phyloP scores from a whole-genome alignment of 164 flowering plant genomes.

The Piper longum region DNA sequence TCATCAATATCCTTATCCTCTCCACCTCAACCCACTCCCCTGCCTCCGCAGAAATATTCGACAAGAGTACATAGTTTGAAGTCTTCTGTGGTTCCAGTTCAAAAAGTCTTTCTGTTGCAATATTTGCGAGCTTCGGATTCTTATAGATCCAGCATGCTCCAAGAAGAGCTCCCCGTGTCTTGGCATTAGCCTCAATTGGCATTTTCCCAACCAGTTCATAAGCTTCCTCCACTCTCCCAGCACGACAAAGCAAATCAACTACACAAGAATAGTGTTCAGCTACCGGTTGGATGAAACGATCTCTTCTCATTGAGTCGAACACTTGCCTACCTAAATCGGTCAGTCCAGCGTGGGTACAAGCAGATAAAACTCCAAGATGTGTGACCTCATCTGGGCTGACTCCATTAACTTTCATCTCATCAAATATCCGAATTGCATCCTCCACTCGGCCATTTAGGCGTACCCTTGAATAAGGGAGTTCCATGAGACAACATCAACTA shows the following conservation, averaged over 20 bases:
- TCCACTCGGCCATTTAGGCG: constrained; percentile 13
- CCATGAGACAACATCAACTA: constrained; percentile 11
- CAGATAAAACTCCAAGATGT: constrained; percentile 13
- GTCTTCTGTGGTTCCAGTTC: constrained; percentile 14
- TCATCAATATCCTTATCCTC: constrained; percentile 12
- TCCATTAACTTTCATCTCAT: constrained; percentile 8
- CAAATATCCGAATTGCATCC: constrained; percentile 10
- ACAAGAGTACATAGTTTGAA: constrained; percentile 13
- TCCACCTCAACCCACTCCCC: constrained; percentile 17
- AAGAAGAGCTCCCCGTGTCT: constrained; percentile 14
- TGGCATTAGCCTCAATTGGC: constrained; percentile 13
- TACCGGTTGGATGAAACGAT: constrained; percentile 9
- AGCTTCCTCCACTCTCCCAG: constrained; percentile 13
- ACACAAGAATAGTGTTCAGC: constrained; percentile 15
- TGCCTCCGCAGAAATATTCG: constrained; percentile 12
- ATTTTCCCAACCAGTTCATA: constrained; percentile 10
- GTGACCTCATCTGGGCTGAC: constrained; percentile 14
- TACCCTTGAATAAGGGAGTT: constrained; percentile 12
- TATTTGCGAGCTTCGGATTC: constrained; percentile 8
- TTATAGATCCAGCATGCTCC: constrained; percentile 12
- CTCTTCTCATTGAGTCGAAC: constrained; percentile 8
- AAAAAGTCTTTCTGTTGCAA: constrained; percentile 16
- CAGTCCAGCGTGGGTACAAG: constrained; percentile 17
- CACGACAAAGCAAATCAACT: constrained; percentile 14
- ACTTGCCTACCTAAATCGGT: constrained; percentile 8